Evolutionary conservation across 78 protist genomes (phyloP).

Genomic region (Dictyostelium firmibasis): DNA sequence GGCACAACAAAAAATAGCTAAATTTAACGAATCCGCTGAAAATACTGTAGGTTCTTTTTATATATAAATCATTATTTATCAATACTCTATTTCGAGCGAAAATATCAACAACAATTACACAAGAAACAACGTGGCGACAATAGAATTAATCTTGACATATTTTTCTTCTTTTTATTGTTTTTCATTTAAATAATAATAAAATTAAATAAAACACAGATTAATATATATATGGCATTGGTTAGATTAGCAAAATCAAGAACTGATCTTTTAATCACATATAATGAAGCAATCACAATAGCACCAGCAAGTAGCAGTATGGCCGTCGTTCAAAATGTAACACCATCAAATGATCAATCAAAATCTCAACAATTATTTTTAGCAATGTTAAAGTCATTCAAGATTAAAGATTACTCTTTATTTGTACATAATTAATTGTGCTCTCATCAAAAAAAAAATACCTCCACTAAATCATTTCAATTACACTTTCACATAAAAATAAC

Average conservation of each 20-base stretch:
- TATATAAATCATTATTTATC: no score
- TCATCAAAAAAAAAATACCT: not conserved
- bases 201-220: not conserved
- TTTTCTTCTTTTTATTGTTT: not conserved
- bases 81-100: not conserved
- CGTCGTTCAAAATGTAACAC: not conserved
- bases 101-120: not conserved
- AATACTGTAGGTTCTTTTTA: constrained; percentile 41
- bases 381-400: constrained; percentile 8
- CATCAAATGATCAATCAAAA: not conserved
- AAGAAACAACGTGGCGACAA: not conserved
- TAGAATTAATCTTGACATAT: no score
- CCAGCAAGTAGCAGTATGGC: constrained; percentile 45
- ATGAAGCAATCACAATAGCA: not conserved
- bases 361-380: not conserved
- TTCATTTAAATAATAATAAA: not conserved
- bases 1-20: constrained; percentile 31
- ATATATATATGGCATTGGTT: constrained; percentile 50
- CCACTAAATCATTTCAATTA: not conserved
- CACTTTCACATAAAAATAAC: not conserved
- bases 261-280: constrained; percentile 46
- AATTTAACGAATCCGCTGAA: constrained; percentile 64
- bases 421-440: not conserved
- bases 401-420: constrained; percentile 61
- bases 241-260: constrained; percentile 56